A percentile compares a stretch with the other conserved stretches of the same genome.
phyloP scores from a whole-genome alignment of 163 green algal species.

The Scenedesmus sp. region DNA sequence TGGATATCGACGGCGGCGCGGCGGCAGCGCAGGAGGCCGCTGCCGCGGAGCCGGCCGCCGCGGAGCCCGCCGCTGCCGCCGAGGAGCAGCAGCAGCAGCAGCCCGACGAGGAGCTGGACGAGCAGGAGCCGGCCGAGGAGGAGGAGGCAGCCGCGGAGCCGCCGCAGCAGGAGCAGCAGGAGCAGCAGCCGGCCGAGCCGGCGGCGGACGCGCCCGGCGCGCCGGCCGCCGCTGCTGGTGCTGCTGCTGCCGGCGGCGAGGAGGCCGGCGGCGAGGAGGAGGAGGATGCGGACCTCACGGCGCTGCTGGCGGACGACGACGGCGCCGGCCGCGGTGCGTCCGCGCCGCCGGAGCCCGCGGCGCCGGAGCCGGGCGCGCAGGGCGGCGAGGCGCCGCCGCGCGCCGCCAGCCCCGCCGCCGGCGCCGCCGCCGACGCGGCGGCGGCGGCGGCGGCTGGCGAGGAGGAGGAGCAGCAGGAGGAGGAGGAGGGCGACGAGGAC shows the following conservation, averaged over 20 bases:
- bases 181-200: not conserved
- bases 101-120: not conserved
- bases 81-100: not conserved
- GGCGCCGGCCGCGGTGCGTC: too few species aligned
- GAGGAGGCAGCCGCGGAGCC: not conserved
- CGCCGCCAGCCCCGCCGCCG: not conserved
- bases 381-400: too few species aligned
- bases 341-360: too few species aligned
- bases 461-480: constrained; percentile 14
- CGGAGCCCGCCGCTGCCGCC: not conserved
- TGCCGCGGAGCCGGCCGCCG: not conserved
- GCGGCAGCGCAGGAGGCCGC: not conserved
- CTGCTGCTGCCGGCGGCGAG: too few species aligned
- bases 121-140: constrained; percentile 11
- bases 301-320: not conserved
- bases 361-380: too few species aligned
- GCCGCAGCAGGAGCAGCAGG: constrained; percentile 9
- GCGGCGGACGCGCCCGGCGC: too few species aligned
- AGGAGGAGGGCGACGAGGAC: not conserved
- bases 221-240: too few species aligned
- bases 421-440: not conserved
- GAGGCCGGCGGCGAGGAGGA: not conserved
- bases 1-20: too few species aligned
- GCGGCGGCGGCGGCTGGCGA: not conserved
- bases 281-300: not conserved